Conservation (phyloP, 2,329 filamentous ascomycete genomes). For the Aureobasidium sp. region DNA sequence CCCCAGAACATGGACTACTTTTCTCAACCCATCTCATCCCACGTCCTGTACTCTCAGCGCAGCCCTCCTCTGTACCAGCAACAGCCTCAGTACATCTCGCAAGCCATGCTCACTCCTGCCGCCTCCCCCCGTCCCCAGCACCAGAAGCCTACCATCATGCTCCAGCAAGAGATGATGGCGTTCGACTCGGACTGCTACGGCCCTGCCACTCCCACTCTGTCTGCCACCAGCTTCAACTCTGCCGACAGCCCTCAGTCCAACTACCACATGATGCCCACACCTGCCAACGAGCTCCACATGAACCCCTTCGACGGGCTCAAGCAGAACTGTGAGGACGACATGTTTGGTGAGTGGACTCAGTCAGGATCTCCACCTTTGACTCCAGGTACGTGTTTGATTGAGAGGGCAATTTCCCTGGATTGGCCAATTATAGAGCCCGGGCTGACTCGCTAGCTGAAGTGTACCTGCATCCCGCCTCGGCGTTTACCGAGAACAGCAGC, state of each 20-base stretch:
- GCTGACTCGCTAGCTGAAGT: constrained; percentile 35
- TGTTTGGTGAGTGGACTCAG: constrained; percentile 66
- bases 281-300: constrained; percentile 72
- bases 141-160: constrained; percentile 65
- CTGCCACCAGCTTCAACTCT: constrained; percentile 73
- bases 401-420: constrained; percentile 5
- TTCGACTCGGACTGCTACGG: constrained; percentile 75
- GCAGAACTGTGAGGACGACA: constrained; percentile 61
- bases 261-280: constrained; percentile 71
- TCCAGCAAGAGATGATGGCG: constrained; percentile 51
- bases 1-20: constrained; percentile 40
- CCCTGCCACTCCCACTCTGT: constrained; percentile 80
- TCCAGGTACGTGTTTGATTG: constrained; percentile 58
- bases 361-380: constrained; percentile 79
- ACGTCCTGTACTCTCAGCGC: constrained; percentile 16
- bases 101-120: constrained; percentile 61
- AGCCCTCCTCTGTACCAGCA: constrained; percentile 31
- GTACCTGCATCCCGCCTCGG: constrained; percentile 58
- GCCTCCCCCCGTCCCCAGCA: constrained; percentile 65
- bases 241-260: constrained; percentile 75
- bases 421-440: constrained; percentile 8
- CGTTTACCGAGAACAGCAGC: constrained; percentile 43
- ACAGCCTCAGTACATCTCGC: constrained; percentile 47
- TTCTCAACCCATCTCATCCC: constrained; percentile 21
- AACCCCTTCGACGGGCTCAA: constrained; percentile 62